A percentile compares a stretch with the other conserved stretches of the same genome.
Conservation (phyloP, 139 green algal species). For the Asterochloris sp. region DNA sequence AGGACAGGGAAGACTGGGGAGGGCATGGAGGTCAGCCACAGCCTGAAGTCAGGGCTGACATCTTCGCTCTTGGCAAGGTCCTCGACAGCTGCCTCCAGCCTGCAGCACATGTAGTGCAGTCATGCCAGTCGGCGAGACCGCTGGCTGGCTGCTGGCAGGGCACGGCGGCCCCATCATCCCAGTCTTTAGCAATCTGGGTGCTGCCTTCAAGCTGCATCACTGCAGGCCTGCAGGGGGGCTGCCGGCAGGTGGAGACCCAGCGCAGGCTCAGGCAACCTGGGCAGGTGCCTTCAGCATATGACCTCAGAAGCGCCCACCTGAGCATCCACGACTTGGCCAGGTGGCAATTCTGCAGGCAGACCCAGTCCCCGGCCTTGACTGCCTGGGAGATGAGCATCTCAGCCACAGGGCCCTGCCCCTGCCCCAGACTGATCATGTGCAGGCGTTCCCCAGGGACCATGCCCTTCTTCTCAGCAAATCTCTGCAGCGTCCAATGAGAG, state of each 20-base stretch:
- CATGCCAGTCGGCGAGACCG: neutral
- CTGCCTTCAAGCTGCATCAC: no score
- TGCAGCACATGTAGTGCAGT: neutral
- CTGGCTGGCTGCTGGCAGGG: no score
- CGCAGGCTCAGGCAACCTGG: no score
- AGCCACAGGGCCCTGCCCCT: conserved; percentile 72
- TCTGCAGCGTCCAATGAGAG: conserved; percentile 25
- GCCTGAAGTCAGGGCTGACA: conserved; percentile 71
- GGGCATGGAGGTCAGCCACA: conserved; percentile 86
- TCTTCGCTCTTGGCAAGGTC: conserved; percentile 15
- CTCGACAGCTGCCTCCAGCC: conserved; percentile 41
- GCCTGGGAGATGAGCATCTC: conserved; percentile 49
- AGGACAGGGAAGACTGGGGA: conserved; percentile 64
- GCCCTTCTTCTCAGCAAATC: conserved; percentile 66
- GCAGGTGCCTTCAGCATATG: no score
- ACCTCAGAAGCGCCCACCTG: neutral
- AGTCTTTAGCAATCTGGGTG: no score
- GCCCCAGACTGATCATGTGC: conserved; percentile 79
- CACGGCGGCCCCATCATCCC: no score
- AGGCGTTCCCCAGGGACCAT: conserved; percentile 56
- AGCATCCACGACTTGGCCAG: conserved; percentile 79
- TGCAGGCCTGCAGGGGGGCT: no score
- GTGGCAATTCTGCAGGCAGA: conserved; percentile 91
- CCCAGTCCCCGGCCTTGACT: conserved; percentile 67
- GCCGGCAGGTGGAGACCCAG: no score